A percentile compares a stretch with the other conserved stretches of the same genome.
Conservation (phyloP, 352 stramenopile species). For the Phytophthora sp. region DNA sequence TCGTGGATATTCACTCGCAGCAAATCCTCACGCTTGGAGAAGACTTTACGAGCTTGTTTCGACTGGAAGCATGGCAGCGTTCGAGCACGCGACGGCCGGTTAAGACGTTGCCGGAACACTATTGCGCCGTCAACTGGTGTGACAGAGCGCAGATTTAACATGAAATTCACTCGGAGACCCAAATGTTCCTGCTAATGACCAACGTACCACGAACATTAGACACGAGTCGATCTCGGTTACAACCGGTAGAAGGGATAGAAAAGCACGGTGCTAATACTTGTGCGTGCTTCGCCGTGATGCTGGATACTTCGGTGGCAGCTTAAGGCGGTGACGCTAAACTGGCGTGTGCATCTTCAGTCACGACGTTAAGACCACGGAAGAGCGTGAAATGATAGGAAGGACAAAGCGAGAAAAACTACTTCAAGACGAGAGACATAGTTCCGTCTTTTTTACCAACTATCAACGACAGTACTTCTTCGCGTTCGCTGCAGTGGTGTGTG, state of each 20-base stretch:
- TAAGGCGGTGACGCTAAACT: conserved; percentile 35
- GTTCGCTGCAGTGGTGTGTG: conserved; percentile 50
- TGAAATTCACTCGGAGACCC: conserved; percentile 57
- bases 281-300: conserved; percentile 65
- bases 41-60: conserved; percentile 69
- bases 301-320: conserved; percentile 41
- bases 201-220: conserved; percentile 78
- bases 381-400: neutral
- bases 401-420: conserved; percentile 8
- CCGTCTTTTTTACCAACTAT: conserved; percentile 46
- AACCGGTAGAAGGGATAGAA: conserved; percentile 54
- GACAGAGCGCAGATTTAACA: conserved; percentile 34
- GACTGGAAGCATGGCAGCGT: conserved; percentile 61
- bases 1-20: conserved; percentile 64
- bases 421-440: conserved; percentile 19
- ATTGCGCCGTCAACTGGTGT: conserved; percentile 67
- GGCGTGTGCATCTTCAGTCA: conserved; percentile 71
- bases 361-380: conserved; percentile 32
- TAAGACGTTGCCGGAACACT: conserved; percentile 37
- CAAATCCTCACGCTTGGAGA: conserved; percentile 66
- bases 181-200: conserved; percentile 67
- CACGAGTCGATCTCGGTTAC: conserved; percentile 42
- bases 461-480: conserved; percentile 69
- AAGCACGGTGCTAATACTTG: conserved; percentile 62
- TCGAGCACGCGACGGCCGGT: conserved; percentile 42